Conservation (phyloP, 1,284 basidiomycete species). For the Tetrapyrgos nigripes region DNA sequence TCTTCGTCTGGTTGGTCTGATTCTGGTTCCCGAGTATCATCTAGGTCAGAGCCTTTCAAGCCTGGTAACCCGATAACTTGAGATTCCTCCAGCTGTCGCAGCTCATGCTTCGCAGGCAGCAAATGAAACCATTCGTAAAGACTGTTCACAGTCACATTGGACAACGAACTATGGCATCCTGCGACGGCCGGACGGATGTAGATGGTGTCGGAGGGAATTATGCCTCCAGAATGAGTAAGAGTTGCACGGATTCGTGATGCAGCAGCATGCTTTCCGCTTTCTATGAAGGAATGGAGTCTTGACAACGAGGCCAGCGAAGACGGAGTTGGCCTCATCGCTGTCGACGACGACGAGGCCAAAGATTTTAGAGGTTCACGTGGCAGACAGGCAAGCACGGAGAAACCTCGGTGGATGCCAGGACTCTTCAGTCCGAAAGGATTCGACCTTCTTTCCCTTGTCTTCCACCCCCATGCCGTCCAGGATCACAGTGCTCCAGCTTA, state of each 20-base stretch:
- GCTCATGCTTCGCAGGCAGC: conserved; percentile 1
- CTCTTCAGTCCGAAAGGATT: background rate
- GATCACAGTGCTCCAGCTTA: conserved; percentile 5
- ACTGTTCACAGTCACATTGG: conserved; percentile 1
- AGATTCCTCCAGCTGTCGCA: background rate
- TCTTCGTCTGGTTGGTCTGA: background rate
- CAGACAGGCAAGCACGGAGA: background rate
- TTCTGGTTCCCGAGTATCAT: no score
- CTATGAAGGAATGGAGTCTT: conserved; percentile 7
- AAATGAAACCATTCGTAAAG: conserved; percentile 10
- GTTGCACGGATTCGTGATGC: conserved; percentile 5
- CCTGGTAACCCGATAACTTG: no score
- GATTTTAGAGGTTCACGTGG: no score
- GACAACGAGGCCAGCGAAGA: background rate
- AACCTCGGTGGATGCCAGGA: background rate
- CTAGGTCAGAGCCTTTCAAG: no score
- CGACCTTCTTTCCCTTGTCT: background rate
- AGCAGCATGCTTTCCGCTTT: background rate
- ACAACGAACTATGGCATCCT: conserved; percentile 7
- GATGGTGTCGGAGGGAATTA: conserved; percentile 8
- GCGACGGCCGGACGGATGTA: background rate
- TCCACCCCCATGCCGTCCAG: background rate
- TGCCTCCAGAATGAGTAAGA: background rate
- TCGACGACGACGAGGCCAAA: no score
- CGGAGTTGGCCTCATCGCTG: background rate